Base-by-base conservation (phyloP, 73 alveolate species). In the Symbiodinium pilosum region DNA sequence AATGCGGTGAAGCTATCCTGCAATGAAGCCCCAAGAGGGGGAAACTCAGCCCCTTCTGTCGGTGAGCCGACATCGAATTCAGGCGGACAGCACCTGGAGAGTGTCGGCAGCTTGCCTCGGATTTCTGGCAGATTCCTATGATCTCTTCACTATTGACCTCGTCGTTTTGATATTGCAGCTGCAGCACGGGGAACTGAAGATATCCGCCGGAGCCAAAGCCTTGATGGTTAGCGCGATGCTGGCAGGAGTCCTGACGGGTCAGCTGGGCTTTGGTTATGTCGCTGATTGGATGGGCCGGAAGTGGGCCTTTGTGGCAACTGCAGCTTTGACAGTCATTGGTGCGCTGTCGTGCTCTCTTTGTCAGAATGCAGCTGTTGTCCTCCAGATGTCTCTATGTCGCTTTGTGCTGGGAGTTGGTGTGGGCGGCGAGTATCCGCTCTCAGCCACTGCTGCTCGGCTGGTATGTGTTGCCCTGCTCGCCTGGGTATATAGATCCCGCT, bases 381-480 rank as follows among this genome's bases (percentile, higher is more conserved):
- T 47, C 64, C 93, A 93, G 40, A 44, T 93, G 87, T 83, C 93
- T 38, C 28, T 83, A 18, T 93, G 99, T 40, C 99, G 93, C 52
- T 93, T 93, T 75, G 9, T 77, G 42, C 40, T 93, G 86, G 99
- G 99, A 28, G 56, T 86, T 12, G 99, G 93, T 1, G 93, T 93
- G 71, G 99, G 99, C 12, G 99, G 99, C 52, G 99, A 93, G 56
- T 93, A 93, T 40, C 99, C 99, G 43, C 87, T 93, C 32, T 77
- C 93, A 20, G 99, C 99, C 26, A 54, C 99, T 3, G 93, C 41
- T n/a, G 12, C 98, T 43, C 83, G 92, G 84, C 77, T 64, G 41
- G 77, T 64, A 7, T 9, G 6, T 47, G 59, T 47, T 14, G 59
- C 59, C 59, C 59, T 9, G n/a, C n/a, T n/a, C n/a, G n/a, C n/a